Evolutionary conservation across 345 rosid genomes (phyloP), one percentile per base, ranked within the genome.

Genomic region (Moricandia arvensis): DNA sequence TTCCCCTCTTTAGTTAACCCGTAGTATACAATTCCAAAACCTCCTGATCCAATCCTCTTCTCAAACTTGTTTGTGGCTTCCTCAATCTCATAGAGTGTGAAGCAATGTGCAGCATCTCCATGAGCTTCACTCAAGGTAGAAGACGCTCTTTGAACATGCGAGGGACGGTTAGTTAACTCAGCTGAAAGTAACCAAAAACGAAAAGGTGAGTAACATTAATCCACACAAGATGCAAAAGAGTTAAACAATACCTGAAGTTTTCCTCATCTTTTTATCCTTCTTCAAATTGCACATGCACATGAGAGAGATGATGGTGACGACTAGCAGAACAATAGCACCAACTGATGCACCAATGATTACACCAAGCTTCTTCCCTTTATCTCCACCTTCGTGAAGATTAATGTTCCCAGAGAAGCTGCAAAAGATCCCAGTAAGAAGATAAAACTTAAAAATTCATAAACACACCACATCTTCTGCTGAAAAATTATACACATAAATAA

Each of bases 11-110:
- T 85, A 77, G 89, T 53, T 87, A 82, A 84, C 66, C 99, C 99
- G 12, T 96, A 91, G 82, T 80, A 91, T 7, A 96, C 98, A 3
- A 88, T 86, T 64, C 99, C 99, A 80, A 96, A 96, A 66, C 99
- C 99, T 68, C 99, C 98, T 0, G 99, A 93, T n/a, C 98, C 99
- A 34, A 96, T 87, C 80, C 88, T 91, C 87, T 80, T 89, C 87
- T 88, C 98, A 10, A 93, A 81, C 2, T 74, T 81, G 10, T 71
- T 87, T 3, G 99, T 96, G 45, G 97, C 95, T 62, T 87, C 93
- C 80, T 89, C 86, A 6, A 96, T 89, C 82, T 96, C 98, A 34
- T 81, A 12, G 26, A 82, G 73, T 68, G 88, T 79, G 83, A 96
- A 96, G 86, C 93, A 91, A 82, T 88, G 90, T 13, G 98, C 96